Evolutionary conservation across 2,329 filamentous ascomycete genomes (phyloP), one percentile per base, ranked within the genome.

Genomic region (Stagonosporopsis tanaceti): DNA sequence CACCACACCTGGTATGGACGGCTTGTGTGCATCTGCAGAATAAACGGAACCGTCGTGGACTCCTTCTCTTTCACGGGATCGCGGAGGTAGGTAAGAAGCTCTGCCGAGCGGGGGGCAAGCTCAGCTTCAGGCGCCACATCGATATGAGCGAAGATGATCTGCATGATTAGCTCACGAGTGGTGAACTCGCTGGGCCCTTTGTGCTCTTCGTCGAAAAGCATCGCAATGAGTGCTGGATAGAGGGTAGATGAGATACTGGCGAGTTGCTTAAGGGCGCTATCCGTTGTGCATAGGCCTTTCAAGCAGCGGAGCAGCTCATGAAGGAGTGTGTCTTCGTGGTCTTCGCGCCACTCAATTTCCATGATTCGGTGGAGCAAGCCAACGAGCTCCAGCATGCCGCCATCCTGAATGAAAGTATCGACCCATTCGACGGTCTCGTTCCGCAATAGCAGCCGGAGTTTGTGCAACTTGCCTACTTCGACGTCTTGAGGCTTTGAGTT

Each of bases 391-490:
- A 90, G 86, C 93, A 98, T 96, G 20, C 95, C 95, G 15, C 92
- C 93, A 62, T 93, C 88, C 38, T 87, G 84, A 66, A 98, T 92
- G 74, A 98, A 99, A 12, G 88, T 86, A 72, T 98, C 92, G 3
- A 96, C 96, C 95, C 95, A 99, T 12, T 90, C 87, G 6, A 99
- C 92, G 0, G 94, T 96, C 80, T 99, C 95, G 70, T 98, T 98
- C 17, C 95, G 88, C 50, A 99, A 83, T 50, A 98, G 79, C 20
- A 97, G 84, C 14, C 94, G 87, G 42, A 99, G 84, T 78, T 98
- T 98, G 79, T 98, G 95, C 34, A 99, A 80, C 74, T 95, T 94
- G 41, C 93, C 93, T n/a, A 98, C 91, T 75, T 98, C 94, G 9
- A 97, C 89, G 37, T 88, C 81, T 68, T 95, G 87, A 0, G 93